These are phyloP conservation scores for Fusarium pininemorale DNA, from an alignment of 2,329 filamentous ascomycete genomes.

Conservation along the genomic window DNA sequence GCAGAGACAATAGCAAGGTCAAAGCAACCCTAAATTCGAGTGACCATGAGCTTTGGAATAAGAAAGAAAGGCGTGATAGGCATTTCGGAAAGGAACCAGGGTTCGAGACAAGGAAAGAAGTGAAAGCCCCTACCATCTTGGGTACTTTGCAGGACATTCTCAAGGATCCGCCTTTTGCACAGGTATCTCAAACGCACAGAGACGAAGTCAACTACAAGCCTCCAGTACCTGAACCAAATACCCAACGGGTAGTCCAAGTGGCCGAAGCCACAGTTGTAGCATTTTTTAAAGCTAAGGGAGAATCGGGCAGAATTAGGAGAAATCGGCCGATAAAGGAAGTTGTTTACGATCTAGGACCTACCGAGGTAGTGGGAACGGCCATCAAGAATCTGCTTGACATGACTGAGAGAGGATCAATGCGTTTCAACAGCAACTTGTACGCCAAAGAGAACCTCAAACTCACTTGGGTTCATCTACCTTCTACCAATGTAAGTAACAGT, in stretches of 20 bases:
- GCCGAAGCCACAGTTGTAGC: background rate
- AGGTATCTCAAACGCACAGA: background rate
- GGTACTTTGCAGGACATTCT: background rate
- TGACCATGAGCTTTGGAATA: no score
- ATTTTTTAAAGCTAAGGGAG: background rate
- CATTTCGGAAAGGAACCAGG: no score
- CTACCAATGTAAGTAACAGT: background rate
- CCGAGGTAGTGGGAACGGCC: background rate
- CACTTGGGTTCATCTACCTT: constrained; percentile 1
- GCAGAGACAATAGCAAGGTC: no score
- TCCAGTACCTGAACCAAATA: accelerated
- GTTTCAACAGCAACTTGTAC: background rate
- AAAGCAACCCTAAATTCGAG: no score
- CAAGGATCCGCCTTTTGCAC: background rate
- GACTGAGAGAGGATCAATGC: background rate
- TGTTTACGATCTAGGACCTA: background rate
- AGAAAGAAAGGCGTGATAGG: no score
- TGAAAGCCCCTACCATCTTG: background rate
- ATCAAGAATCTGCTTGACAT: background rate
- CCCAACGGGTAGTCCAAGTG: accelerated
- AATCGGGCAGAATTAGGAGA: background rate
- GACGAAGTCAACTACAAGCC: background rate
- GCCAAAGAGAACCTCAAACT: background rate
- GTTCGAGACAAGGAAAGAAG: no score
- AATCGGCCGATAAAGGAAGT: background rate